These are phyloP conservation scores for Orbilia javanica DNA, from an alignment of 2,329 filamentous ascomycete species.

Conservation along the genomic window DNA sequence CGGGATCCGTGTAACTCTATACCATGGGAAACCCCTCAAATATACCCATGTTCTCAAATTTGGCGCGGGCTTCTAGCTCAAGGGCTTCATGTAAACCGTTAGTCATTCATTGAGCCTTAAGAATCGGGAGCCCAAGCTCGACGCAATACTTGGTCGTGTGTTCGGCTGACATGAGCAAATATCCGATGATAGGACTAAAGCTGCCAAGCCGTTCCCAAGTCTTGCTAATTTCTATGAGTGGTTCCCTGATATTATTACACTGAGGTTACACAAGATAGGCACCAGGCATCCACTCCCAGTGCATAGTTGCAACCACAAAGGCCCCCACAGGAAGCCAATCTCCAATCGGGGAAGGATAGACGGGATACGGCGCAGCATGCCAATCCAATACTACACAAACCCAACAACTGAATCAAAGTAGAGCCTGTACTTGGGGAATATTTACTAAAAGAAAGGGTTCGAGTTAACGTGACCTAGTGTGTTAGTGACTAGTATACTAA, in stretches of 20 bases:
- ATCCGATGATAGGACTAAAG: neutral
- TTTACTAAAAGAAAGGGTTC: too few relatives aligned
- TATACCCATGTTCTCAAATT: neutral
- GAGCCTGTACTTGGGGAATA: too few relatives aligned
- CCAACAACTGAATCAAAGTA: neutral
- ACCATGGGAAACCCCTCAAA: neutral
- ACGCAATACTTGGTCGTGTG: neutral
- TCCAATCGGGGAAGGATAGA: slow-evolving; percentile 4
- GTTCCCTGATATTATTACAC: neutral
- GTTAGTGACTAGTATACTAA: too few relatives aligned
- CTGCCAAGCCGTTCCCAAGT: neutral
- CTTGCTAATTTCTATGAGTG: neutral
- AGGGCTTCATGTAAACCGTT: neutral
- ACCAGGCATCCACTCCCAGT: neutral
- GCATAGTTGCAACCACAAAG: neutral
- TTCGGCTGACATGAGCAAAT: neutral
- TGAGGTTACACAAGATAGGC: neutral
- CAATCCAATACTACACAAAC: neutral
- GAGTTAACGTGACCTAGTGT: too few relatives aligned
- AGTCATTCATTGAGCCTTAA: neutral
- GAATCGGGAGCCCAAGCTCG: neutral
- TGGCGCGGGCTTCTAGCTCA: too few relatives aligned
- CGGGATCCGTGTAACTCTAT: neutral
- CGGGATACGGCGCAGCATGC: neutral
- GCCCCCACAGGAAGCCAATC: neutral